phyloP scores from a whole-genome alignment of 495 filamentous ascomycete genomes.

The Podospora comata region DNA sequence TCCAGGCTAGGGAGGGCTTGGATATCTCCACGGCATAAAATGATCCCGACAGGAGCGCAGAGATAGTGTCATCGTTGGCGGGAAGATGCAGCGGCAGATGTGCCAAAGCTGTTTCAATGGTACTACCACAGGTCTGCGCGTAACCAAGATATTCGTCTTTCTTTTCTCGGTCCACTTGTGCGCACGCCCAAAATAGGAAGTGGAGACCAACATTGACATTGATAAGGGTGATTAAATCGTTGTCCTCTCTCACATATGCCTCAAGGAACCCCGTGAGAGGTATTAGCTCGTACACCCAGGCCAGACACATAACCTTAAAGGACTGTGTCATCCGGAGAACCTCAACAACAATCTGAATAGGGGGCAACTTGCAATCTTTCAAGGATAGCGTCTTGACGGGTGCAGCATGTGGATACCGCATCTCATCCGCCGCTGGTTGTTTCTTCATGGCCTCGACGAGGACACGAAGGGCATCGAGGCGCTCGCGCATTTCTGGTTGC shows the following conservation, averaged over 20 bases:
- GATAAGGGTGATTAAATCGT: conserved; percentile 50
- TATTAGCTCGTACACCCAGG: conserved; percentile 42
- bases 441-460: conserved; percentile 46
- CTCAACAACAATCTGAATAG: conserved; percentile 21
- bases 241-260: conserved; percentile 56
- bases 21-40: conserved; percentile 58
- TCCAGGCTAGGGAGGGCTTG: conserved; percentile 61
- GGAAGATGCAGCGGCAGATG: conserved; percentile 56
- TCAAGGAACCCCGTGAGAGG: conserved; percentile 49
- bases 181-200: conserved; percentile 50
- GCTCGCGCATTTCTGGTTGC: conserved; percentile 51
- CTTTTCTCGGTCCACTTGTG: conserved; percentile 23
- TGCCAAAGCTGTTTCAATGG: conserved; percentile 54
- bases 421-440: conserved; percentile 24
- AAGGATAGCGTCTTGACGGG: background rate
- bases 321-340: conserved; percentile 21
- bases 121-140: conserved; percentile 47
- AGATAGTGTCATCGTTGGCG: conserved; percentile 52
- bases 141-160: conserved; percentile 33
- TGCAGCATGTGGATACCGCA: conserved; percentile 24
- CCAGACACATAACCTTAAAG: conserved; percentile 1
- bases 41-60: conserved; percentile 54
- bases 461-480: conserved; percentile 52
- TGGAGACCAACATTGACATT: conserved; percentile 54
- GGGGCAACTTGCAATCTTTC: conserved; percentile 24